Base-by-base conservation (phyloP, 2,329 filamentous ascomycete genomes). In the Onygena corvina region DNA sequence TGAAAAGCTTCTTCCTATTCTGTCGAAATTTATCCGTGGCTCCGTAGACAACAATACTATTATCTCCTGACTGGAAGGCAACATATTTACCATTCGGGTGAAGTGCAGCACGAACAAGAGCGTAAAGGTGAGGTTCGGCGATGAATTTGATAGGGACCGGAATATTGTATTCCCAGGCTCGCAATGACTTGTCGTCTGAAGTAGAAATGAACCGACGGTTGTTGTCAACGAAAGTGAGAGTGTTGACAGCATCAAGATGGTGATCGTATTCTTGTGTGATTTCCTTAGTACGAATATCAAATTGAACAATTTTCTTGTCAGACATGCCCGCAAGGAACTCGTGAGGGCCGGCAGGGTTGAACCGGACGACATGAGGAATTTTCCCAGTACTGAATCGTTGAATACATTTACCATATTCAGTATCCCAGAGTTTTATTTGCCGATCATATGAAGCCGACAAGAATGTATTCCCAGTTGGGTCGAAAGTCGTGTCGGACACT, bases 111-210 rank as follows among this genome's bases (percentile, higher is more conserved):
- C 88, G 84, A 3, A 89, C 93, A 75, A 98, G 86, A 5, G 88
- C 83, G 67, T 92, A 98, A 88, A 98, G 95, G 72, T 95, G 87
- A 1, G 90, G 88, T 65, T 98, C 92, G 21, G 90, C 90, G 61
- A 94, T 93, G 71, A 93, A 93, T 65, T 95, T 96, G 75, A 98
- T 96, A 0, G 92, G 92, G 0, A 98, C 92, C 1, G 92, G 92
- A 58, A 98, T 96, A 59, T 89, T 87, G 71, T 94, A 96, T 69
- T 98, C 93, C 93, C 93, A 98, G 1, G 90, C 90, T 53, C 92
- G 83, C 20, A 98, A 76, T 5, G 84, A 90, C 67, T 95, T 94
- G 72, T 98, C 92, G 71, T 98, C 92, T 0, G 87, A 94, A 0
- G 93, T 98, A 21, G 90, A 94, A 73, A 98, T 92, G 75, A 98